Base-by-base conservation (phyloP, 768 basidiomycete species). In the Mycena rosella region DNA sequence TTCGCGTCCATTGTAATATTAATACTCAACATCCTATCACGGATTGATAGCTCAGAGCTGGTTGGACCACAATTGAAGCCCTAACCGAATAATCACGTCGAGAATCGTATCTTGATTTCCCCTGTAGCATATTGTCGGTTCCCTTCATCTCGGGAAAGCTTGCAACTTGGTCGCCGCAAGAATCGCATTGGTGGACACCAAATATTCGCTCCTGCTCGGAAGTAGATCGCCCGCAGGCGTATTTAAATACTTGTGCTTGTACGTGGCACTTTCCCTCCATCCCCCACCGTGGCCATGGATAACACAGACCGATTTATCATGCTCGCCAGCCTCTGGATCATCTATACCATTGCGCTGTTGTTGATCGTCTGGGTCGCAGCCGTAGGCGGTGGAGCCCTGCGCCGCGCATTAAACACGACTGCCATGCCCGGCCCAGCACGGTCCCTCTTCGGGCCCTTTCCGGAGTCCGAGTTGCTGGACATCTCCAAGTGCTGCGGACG, bases 271-370 rank as follows among this genome's bases (percentile, higher is more conserved):
- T 6, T 9, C 22, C 29, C 13, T 38, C 22, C 26, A n/a, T n/a
- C 13, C 42, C 8, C 17, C 6, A 44, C n/a, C 2, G 10, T n/a
- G n/a, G 20, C 3, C 20, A 67, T 60, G 58, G 27, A 63, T 7
- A 42, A 58, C 24, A 17, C n/a, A 3, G 60, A 67, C 49, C 65
- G 65, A 24, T 36, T 71, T 20, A 60, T 71, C 26, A 52, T 71
- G 26, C 62, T 71, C 48, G 64, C 69, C 52, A 67, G 61, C 18
- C 58, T 71, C 17, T 71, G 69, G 69, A 32, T 67, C 34, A 61
- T 71, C 30, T 71, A 67, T 40, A 56, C 57, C 45, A 10, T 71
- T 32, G 51, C 49, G 6, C 58, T 71, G 7, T 47, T 71, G 49
- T 10, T 64, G 18, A 5, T 67, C n/a, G 11, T 67, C 42, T 66